Evolutionary conservation across 352 stramenopile species (phyloP).

Genomic region (Pythium insidiosum): DNA sequence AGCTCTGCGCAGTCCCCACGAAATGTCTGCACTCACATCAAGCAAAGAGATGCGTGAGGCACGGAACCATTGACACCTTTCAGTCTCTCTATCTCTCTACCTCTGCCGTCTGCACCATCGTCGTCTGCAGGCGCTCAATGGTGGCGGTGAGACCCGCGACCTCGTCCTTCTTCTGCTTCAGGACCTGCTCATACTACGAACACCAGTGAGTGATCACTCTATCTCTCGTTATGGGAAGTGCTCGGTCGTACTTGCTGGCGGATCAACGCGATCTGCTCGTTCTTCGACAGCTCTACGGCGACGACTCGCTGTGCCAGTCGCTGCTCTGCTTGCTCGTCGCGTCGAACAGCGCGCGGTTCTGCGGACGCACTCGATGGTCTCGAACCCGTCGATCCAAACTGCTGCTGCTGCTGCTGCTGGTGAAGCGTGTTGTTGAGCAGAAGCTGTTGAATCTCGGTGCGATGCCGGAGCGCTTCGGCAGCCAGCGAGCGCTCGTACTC

Average conservation of each 20-base stretch:
- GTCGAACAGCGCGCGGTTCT: not conserved
- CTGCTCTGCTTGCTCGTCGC: conserved; percentile 19
- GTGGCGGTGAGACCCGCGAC: conserved; percentile 21
- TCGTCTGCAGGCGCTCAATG: conserved; percentile 27
- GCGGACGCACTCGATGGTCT: conserved; percentile 1
- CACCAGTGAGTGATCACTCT: too few relatives aligned
- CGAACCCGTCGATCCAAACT: too few relatives aligned
- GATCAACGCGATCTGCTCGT: conserved; percentile 64
- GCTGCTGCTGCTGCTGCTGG: conserved; percentile 17
- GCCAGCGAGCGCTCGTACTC: conserved; percentile 55
- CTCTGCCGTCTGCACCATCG: conserved; percentile 32
- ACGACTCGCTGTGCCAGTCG: conserved; percentile 37
- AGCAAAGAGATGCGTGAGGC: not conserved
- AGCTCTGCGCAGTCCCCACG: conserved; percentile 62
- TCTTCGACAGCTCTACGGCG: conserved; percentile 49
- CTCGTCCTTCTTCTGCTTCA: conserved; percentile 44
- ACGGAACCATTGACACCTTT: not conserved
- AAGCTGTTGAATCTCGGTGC: conserved; percentile 47
- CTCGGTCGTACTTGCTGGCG: conserved; percentile 35
- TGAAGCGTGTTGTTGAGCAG: conserved; percentile 25
- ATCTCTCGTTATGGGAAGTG: too few relatives aligned
- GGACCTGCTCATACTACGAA: conserved; percentile 61
- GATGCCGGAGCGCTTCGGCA: conserved; percentile 30
- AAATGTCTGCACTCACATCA: conserved; percentile 30
- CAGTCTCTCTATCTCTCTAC: conserved; percentile 19